Evolutionary conservation across 2,329 filamentous ascomycete species (phyloP).

Genomic region (Fusarium solani-melongenae): DNA sequence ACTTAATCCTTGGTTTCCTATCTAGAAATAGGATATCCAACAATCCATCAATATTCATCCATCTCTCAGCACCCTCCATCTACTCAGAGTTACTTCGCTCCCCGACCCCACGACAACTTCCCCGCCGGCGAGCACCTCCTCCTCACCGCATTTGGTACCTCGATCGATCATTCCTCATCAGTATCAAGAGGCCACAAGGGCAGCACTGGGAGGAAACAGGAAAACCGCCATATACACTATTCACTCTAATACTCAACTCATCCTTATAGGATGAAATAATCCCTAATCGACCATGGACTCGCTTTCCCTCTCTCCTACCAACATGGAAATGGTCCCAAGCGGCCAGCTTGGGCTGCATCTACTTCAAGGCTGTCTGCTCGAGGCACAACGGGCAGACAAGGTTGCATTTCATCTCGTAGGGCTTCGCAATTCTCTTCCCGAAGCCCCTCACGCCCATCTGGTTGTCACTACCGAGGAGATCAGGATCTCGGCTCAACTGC

Average conservation of each 20-base stretch:
- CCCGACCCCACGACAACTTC: conserved; percentile 17
- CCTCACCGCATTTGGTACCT: conserved; percentile 32
- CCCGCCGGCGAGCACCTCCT: conserved; percentile 8
- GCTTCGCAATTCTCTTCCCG: conserved; percentile 58
- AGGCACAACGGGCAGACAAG: conserved; percentile 64
- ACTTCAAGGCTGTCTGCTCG: conserved; percentile 63
- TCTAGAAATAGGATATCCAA: conserved; percentile 9
- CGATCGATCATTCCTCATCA: conserved; percentile 26
- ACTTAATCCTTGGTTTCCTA: conserved; percentile 21
- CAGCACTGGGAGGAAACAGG: background rate
- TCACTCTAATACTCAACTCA: conserved; percentile 7
- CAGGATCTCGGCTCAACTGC: conserved; percentile 54
- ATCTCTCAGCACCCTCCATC: conserved; percentile 11
- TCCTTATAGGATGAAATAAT: conserved; percentile 37
- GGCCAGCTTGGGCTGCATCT: conserved; percentile 51
- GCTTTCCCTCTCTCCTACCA: conserved; percentile 16
- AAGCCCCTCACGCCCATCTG: conserved; percentile 59
- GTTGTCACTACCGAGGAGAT: conserved; percentile 61
- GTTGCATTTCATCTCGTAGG: conserved; percentile 61
- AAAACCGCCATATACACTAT: conserved; percentile 9
- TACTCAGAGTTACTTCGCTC: background rate
- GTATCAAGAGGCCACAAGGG: background rate
- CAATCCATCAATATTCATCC: conserved; percentile 6
- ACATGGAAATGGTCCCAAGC: conserved; percentile 47
- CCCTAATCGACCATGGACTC: conserved; percentile 8